Percentiles rank a stretch among this genome's conserved stretches.
These are phyloP conservation scores for Globisporangium radiosum DNA, from an alignment of 352 stramenopile species.

Conservation along the genomic window DNA sequence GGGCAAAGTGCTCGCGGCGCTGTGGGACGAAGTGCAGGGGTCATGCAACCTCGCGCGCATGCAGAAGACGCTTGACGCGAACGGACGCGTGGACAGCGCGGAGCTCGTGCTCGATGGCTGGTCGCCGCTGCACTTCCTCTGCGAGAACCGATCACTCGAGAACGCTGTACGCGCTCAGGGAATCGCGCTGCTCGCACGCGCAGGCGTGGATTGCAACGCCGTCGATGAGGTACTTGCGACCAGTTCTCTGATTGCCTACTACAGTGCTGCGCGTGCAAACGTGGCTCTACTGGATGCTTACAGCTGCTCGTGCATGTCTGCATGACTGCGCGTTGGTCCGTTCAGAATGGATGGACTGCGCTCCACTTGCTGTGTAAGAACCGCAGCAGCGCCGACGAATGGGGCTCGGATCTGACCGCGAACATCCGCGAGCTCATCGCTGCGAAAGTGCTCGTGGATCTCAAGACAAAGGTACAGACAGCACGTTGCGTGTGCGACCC, in stretches of 20 bases:
- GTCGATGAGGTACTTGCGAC: conserved; percentile 54
- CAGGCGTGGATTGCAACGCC: conserved; percentile 37
- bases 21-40: conserved; percentile 74
- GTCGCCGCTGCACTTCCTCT: conserved; percentile 70
- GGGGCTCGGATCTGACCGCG: conserved; percentile 21
- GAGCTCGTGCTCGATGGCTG: conserved; percentile 51
- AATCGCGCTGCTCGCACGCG: conserved; percentile 31
- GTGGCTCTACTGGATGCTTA: not conserved
- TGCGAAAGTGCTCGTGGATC: conserved; percentile 31
- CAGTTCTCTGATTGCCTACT: too few species aligned
- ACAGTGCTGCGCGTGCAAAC: not conserved
- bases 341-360: conserved; percentile 57
- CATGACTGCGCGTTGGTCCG: not conserved
- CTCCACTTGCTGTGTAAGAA: conserved; percentile 70
- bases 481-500: not conserved
- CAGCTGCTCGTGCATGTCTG: not conserved
- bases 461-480: conserved; percentile 23
- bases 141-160: conserved; percentile 51
- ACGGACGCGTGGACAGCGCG: not conserved
- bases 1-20: conserved; percentile 18
- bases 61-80: conserved; percentile 24
- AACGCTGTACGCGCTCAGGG: conserved; percentile 27
- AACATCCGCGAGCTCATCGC: conserved; percentile 34
- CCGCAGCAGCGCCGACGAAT: conserved; percentile 22
- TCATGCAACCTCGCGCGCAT: conserved; percentile 36